Conservation (phyloP, 2,329 filamentous ascomycete species). For the Penicillium sclerotiorum region DNA sequence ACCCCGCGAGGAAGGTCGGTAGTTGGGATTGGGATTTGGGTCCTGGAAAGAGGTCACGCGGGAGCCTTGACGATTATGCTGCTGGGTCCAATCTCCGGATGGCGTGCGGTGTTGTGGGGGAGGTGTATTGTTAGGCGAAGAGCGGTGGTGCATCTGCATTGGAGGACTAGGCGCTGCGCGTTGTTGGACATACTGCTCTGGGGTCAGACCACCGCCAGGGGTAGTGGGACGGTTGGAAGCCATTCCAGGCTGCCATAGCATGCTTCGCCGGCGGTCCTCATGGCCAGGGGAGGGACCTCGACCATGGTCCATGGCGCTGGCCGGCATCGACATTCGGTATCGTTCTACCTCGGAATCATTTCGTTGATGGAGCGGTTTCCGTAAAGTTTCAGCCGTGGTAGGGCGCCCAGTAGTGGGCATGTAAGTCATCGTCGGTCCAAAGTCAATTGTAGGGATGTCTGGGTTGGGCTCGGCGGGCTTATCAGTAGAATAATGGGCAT, state of each 20-base stretch:
- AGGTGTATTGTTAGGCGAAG: slow-evolving; percentile 57
- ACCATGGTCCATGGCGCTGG: slow-evolving; percentile 31
- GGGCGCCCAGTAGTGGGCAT: slow-evolving; percentile 57
- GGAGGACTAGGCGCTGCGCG: slow-evolving; percentile 64
- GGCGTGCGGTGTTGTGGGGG: slow-evolving; percentile 37
- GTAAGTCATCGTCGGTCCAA: slow-evolving; percentile 80
- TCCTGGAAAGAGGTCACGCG: slow-evolving; percentile 33
- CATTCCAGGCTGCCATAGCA: slow-evolving; percentile 79
- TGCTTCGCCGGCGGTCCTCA: slow-evolving; percentile 62
- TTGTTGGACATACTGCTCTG: slow-evolving; percentile 83
- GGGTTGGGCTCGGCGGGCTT: slow-evolving; percentile 43
- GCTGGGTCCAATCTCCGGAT: slow-evolving; percentile 46
- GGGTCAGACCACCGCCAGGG: slow-evolving; percentile 62
- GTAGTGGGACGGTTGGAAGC: slow-evolving; percentile 51
- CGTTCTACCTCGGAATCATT: slow-evolving; percentile 39
- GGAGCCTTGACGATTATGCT: slow-evolving; percentile 37
- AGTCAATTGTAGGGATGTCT: slow-evolving; percentile 75
- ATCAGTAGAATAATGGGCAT: slow-evolving; percentile 47
- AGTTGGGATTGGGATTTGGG: no score
- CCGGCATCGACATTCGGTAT: slow-evolving; percentile 23
- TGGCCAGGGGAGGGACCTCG: slow-evolving; percentile 47
- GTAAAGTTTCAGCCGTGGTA: slow-evolving; percentile 58
- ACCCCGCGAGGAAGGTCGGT: slow-evolving; percentile 57
- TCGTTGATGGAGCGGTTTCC: slow-evolving; percentile 34
- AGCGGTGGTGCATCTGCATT: slow-evolving; percentile 63